Conservation (phyloP, 176 grass and related monocot species). For the Cenchrus purpureus region DNA sequence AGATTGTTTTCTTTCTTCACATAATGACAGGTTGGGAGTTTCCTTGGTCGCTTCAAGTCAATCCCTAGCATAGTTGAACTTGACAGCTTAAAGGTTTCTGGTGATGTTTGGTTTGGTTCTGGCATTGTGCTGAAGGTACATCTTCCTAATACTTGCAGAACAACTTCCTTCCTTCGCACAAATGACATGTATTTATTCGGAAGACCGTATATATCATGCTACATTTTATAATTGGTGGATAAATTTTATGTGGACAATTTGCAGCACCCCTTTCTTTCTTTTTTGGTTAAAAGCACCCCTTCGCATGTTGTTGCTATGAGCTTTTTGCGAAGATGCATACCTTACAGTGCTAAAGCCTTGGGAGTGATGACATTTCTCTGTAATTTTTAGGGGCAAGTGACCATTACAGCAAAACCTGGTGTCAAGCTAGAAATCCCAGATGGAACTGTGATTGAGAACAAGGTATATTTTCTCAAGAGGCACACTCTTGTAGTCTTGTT, state of each 20-base stretch:
- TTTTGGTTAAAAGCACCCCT: neutral
- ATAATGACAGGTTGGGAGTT: slow-evolving; percentile 67
- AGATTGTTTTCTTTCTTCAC: slow-evolving; percentile 16
- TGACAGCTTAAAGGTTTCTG: slow-evolving; percentile 89
- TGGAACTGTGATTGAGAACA: slow-evolving; percentile 67
- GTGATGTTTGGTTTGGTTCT: slow-evolving; percentile 87
- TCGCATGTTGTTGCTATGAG: neutral
- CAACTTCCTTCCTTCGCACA: neutral
- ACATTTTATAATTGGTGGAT: slow-evolving; percentile 12
- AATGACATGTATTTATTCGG: neutral
- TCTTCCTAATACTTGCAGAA: slow-evolving; percentile 15
- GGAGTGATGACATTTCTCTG: neutral
- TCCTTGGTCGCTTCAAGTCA: slow-evolving; percentile 84
- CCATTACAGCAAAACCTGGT: slow-evolving; percentile 71
- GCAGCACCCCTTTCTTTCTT: neutral
- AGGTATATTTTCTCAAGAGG: slow-evolving; percentile 51
- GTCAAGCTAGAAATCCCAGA: slow-evolving; percentile 82
- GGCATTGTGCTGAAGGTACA: slow-evolving; percentile 79
- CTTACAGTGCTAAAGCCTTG: neutral
- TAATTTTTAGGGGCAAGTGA: slow-evolving; percentile 61
- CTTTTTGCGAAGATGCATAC: slow-evolving; percentile 12
- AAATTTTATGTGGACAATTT: neutral
- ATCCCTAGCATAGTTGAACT: slow-evolving; percentile 96
- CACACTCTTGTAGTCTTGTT: neutral
- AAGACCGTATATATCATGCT: neutral